Base-by-base conservation (phyloP, 1,284 basidiomycete species). In the Dichomitus squalens region DNA sequence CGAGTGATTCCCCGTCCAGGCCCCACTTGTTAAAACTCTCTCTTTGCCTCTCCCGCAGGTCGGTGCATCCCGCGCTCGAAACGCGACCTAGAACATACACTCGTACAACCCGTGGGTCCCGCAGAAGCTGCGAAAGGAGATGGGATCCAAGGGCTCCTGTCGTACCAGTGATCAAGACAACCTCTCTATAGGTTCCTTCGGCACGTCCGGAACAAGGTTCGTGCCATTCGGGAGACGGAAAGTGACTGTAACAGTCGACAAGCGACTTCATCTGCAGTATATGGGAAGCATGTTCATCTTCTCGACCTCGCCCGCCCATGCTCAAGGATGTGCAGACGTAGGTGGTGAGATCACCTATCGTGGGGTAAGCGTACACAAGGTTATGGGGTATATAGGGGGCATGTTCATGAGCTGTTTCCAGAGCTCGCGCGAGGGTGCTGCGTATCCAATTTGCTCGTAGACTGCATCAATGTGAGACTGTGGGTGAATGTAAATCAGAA, bases 101-200 rank as follows among this genome's bases (percentile, higher is more conserved):
- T 4, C 59, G 59, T n/a, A 7, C 38, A 3, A 76, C 70, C 0
- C 56, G 39, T 1, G 59, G 40, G n/a, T 54, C 35, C 23, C 56
- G 34, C 3, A 73, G 55, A 21, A 76, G 62, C 34, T 64, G 54
- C 1, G 66, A 63, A 4, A 77, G 66, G 4, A 74, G 52, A 33
- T 68, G 64, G 4, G 68, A 65, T 4, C 75, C 76, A 0, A 76
- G 59, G 3, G 66, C 61, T 3, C 76, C 75, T 0, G 75, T 76
- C 6, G 71, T 72, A 7, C 76, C 76, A 0, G 75, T 76, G 4
- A 77, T 49, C 18, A 76, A 49, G n/a, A 74, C 67, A 6, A 67
- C 62, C 20, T 72, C 68, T 7, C 20, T n/a, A 20, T 12, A 11
- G n/a, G 5, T 34, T 29, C n/a, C 20, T 54, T 38, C 39, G 36